Evolutionary conservation across 768 basidiomycete species (phyloP).

Genomic region (Trametes elegans): DNA sequence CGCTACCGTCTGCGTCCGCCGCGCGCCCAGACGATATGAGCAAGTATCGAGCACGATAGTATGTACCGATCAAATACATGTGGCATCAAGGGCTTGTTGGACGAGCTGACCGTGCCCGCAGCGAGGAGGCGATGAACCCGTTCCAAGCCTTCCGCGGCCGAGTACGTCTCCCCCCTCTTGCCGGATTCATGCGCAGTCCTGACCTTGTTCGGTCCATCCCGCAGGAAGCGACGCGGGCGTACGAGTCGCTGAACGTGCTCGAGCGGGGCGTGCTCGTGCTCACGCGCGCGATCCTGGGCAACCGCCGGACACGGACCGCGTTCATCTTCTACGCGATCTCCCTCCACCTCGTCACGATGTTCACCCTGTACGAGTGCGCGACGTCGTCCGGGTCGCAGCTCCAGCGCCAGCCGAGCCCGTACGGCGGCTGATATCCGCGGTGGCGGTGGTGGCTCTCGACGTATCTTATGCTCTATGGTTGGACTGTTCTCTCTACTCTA

Average conservation of each 20-base stretch:
- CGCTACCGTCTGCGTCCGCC: conserved; percentile 49
- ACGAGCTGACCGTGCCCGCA: neutral
- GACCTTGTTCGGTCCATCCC: conserved; percentile 1
- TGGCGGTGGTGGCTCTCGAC: neutral
- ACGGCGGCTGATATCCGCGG: neutral
- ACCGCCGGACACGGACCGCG: conserved; percentile 83
- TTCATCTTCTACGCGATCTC: conserved; percentile 86
- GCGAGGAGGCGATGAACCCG: conserved; percentile 94
- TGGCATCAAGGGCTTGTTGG: no score
- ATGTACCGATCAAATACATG: no score
- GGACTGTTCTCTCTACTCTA: neutral
- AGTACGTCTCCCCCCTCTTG: conserved; percentile 47
- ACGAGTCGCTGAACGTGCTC: conserved; percentile 86
- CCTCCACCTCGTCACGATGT: conserved; percentile 80
- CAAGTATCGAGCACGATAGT: conserved; percentile 85
- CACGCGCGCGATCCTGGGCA: conserved; percentile 84
- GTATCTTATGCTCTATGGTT: neutral
- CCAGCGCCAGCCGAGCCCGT: conserved; percentile 52
- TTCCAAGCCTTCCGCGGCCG: conserved; percentile 96
- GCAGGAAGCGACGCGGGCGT: conserved; percentile 94
- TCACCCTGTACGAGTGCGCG: conserved; percentile 74
- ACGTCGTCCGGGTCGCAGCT: conserved; percentile 47
- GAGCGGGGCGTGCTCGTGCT: conserved; percentile 86
- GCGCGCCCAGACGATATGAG: conserved; percentile 69
- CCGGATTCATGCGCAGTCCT: no score